Evolutionary conservation across 176 grass and related monocot species (phyloP).

Genomic region (Rhynchospora tenuis): DNA sequence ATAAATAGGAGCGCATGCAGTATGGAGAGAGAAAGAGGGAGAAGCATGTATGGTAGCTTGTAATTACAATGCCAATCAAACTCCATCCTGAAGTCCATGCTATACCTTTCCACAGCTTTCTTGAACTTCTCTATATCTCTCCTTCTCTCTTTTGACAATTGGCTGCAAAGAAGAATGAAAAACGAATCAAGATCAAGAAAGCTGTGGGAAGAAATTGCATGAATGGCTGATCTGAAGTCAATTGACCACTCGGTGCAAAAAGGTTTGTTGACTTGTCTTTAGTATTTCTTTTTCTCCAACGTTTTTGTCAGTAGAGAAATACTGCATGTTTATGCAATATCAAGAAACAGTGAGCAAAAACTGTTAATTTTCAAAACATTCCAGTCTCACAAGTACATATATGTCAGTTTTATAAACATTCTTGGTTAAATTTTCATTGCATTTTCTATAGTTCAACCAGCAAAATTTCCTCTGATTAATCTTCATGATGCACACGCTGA

Average conservation of each 20-base stretch:
- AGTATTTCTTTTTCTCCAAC: background rate
- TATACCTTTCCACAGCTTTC: slow-evolving; percentile 99
- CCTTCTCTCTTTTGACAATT: background rate
- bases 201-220: slow-evolving; percentile 99
- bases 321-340: background rate
- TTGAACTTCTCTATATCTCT: slow-evolving; percentile 59
- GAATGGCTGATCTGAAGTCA: slow-evolving; percentile 18
- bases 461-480: background rate
- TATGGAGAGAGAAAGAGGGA: slow-evolving; percentile 20
- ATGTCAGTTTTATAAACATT: background rate
- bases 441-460: background rate
- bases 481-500: background rate
- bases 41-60: background rate
- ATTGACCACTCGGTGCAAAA: background rate
- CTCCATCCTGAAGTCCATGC: slow-evolving; percentile 37
- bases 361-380: background rate
- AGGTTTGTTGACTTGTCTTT: background rate
- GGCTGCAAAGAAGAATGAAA: slow-evolving; percentile 1
- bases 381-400: background rate
- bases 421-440: background rate
- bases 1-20: background rate
- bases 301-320: background rate
- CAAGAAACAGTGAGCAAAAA: background rate
- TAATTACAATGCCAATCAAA: no score
- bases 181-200: slow-evolving; percentile 73